These are phyloP conservation scores for Ormosia emarginata DNA, from an alignment of 306 rosid species.

Conservation along the genomic window DNA sequence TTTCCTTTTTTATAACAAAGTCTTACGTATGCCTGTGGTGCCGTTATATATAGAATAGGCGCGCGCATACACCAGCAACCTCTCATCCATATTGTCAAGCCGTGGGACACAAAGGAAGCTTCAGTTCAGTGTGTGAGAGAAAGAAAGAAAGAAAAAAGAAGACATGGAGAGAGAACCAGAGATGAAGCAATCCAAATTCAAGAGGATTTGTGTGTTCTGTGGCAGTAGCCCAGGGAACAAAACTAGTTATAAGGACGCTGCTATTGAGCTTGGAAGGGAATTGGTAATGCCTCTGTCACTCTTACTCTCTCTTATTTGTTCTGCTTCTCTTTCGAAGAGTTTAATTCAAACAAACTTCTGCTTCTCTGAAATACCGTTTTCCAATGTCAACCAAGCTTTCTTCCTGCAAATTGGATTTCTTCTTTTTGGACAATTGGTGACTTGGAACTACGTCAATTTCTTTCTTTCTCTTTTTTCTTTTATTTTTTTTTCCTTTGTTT, in stretches of 20 bases:
- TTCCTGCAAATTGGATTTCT: background rate
- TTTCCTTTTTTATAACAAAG: background rate
- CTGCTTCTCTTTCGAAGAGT: background rate
- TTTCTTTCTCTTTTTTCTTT: background rate
- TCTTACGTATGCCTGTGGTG: slow-evolving; percentile 26
- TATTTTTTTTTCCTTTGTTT: background rate
- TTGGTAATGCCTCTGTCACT: slow-evolving; percentile 51
- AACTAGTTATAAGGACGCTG: slow-evolving; percentile 78
- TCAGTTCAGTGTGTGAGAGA: background rate
- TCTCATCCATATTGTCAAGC: slow-evolving; percentile 26
- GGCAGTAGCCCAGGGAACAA: slow-evolving; percentile 95
- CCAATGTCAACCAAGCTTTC: background rate
- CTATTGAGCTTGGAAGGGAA: slow-evolving; percentile 86
- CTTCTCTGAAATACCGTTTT: background rate
- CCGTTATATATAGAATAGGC: slow-evolving; percentile 44
- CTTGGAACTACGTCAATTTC: background rate
- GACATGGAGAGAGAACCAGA: slow-evolving; percentile 48
- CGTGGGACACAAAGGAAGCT: slow-evolving; percentile 30
- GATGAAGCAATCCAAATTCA: slow-evolving; percentile 66
- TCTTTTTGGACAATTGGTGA: background rate
- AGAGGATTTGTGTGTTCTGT: slow-evolving; percentile 91
- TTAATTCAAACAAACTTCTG: background rate
- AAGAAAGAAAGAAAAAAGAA: background rate
- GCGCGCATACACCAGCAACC: slow-evolving; percentile 28
- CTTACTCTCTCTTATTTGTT: background rate